Evolutionary conservation across 306 rosid genomes (phyloP).

Genomic region (Geum urbanum): DNA sequence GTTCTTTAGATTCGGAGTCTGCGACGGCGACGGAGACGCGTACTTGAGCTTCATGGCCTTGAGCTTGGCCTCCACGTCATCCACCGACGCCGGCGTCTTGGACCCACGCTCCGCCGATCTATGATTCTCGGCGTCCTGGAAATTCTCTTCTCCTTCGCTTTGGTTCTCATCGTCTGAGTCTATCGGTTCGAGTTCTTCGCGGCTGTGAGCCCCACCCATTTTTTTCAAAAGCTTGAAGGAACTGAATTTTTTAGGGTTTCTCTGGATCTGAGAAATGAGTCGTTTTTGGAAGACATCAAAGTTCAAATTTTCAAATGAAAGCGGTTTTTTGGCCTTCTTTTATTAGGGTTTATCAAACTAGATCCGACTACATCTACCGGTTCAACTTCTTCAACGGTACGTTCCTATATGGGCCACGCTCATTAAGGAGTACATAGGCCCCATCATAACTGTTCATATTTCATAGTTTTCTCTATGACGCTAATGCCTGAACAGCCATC

Average conservation of each 20-base stretch:
- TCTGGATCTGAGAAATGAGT: slow-evolving; percentile 6
- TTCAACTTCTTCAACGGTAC: background rate
- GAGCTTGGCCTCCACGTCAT: slow-evolving; percentile 80
- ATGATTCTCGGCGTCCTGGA: slow-evolving; percentile 48
- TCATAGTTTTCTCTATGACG: slow-evolving; percentile 39
- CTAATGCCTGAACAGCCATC: slow-evolving; percentile 63
- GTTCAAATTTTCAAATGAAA: slow-evolving; percentile 56
- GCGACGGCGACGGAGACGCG: slow-evolving; percentile 40
- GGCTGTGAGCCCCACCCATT: slow-evolving; percentile 82
- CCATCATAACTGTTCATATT: background rate
- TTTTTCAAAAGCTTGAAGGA: background rate
- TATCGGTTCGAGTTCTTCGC: slow-evolving; percentile 49
- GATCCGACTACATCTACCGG: background rate
- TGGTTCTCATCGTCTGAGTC: slow-evolving; percentile 43
- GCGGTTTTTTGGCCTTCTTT: background rate
- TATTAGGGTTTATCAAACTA: slow-evolving; percentile 1
- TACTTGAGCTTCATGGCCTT: slow-evolving; percentile 80
- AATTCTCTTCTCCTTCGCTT: slow-evolving; percentile 35
- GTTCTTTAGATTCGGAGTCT: slow-evolving; percentile 45
- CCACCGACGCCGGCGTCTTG: slow-evolving; percentile 57
- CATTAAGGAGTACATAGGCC: background rate
- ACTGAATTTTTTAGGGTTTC: background rate
- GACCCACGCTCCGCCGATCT: slow-evolving; percentile 48
- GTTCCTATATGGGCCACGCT: background rate
- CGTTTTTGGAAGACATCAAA: slow-evolving; percentile 37